Evolutionary conservation across 1,139 yeast genomes (phyloP), one percentile per base, ranked within the genome.

Genomic region (Taphrina betulina): DNA sequence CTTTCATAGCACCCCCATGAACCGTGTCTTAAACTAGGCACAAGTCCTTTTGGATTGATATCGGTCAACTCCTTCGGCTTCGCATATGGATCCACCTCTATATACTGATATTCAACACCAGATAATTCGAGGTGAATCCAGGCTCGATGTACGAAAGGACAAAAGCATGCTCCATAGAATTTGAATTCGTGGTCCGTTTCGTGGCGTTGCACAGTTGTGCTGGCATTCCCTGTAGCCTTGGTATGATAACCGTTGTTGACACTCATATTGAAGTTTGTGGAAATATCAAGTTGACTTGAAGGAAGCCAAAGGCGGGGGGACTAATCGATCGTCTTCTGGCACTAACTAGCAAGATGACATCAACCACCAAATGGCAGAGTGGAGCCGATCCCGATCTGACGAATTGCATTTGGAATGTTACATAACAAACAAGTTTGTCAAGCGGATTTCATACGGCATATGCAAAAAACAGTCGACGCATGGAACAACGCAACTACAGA

Each of bases 101-200:
- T n/a, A 20, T 53, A 53, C 20, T 43, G 37, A 16, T 53, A 53
- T 10, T 36, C 36, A 16, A 44, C 12, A 20, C 44, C 46, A 16
- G 41, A 28, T 3, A 40, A 31, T 22, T 53, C 57, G 10, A 53
- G 40, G 14, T 31, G 40, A 3, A 44, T 53, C 57, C 57, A 53
- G 3, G 50, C 53, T 10, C 57, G 57, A 22, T 53, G 57, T 20
- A 45, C 57, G 24, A 53, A 53, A n/a, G 57, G 57, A 28, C 57
- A 53, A n/a, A 53, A 53, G 12, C 57, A 53, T 12, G 53, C 52
- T 22, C 53, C 52, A 19, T 42, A 53, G 17, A 53, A 50, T 24
- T 45, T 36, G 37, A 53, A 37, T 7, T 24, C 22, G 19, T 20
- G 26, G 16, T 29, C 28, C 7, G 5, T 20, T 8, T 14, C 45